Evolutionary conservation across 371 early-diverging fungal species (phyloP), one percentile per base, ranked within the genome.

Genomic region (Rhizopus stolonifer): DNA sequence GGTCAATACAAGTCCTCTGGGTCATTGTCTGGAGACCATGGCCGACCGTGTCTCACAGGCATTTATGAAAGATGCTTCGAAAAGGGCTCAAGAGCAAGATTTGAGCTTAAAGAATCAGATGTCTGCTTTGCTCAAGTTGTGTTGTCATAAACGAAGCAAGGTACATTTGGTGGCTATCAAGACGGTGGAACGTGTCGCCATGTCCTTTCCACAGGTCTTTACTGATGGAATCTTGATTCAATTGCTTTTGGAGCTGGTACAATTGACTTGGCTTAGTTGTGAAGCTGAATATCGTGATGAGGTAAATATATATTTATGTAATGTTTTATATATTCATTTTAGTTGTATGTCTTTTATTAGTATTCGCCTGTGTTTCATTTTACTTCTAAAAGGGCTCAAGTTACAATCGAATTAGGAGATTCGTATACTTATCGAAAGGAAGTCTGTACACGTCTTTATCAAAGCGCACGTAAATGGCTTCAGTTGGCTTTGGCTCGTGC

Each of bases 251-350:
- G 92, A 92, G 67, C 65, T 92, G 25, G 83, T 88, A 11, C 90
- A 91, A 49, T 67, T 92, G 7, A 68, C 88, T 10, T 92, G 91
- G 91, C 70, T 81, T 44, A 82, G 89, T 52, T 92, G 92, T 54
- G 88, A 89, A 60, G 87, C 87, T 11, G 92, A 89, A 72, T 81
- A 84, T 52, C 79, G 85, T 42, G 90, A 90, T 52, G 90, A 90
- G 22, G 52, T 51, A 51, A 25, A 25, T 4, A 2, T 10, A 45
- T n/a, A n/a, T n/a, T n/a, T n/a, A n/a, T n/a, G n/a, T n/a, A n/a
- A n/a, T n/a, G n/a, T n/a, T n/a, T n/a, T n/a, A n/a, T n/a, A n/a
- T n/a, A n/a, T n/a, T n/a, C n/a, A n/a, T n/a, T n/a, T n/a, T n/a
- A n/a, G n/a, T n/a, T n/a, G n/a, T n/a, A n/a, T n/a, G 15, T n/a